These are phyloP conservation scores for Fraxinus floribunda DNA, from an alignment of 305 asterid species.

Conservation along the genomic window DNA sequence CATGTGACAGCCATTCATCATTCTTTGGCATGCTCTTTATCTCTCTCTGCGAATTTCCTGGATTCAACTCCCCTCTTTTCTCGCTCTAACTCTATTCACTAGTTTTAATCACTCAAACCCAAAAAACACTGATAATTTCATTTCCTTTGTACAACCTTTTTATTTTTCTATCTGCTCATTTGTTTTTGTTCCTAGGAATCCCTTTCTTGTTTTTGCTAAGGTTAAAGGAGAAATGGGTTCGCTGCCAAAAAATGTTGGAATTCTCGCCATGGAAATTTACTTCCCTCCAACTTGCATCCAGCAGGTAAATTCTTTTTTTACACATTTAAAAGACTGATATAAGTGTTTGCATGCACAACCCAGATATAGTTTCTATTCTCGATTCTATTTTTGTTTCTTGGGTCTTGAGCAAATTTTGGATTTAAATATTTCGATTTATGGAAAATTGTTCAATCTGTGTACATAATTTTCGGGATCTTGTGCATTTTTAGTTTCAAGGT, in stretches of 20 bases:
- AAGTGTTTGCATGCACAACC: neutral
- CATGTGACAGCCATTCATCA: neutral
- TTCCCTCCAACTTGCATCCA: conserved; percentile 94
- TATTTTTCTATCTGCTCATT: neutral
- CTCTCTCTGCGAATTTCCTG: neutral
- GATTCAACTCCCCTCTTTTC: neutral
- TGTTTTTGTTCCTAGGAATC: neutral
- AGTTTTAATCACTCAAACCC: neutral
- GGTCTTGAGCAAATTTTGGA: neutral
- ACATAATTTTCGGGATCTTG: conserved; percentile 13
- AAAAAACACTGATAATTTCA: neutral
- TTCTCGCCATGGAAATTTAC: conserved; percentile 92
- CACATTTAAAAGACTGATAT: neutral
- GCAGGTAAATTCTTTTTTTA: conserved; percentile 50
- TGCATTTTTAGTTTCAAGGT: neutral
- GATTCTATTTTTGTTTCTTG: neutral
- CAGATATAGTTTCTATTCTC: neutral
- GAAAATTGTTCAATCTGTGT: neutral
- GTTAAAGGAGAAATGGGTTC: conserved; percentile 50
- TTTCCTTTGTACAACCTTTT: neutral
- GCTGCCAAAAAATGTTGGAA: conserved; percentile 72
- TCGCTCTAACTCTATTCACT: neutral
- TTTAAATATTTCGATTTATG: neutral
- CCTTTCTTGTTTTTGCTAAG: conserved; percentile 13
- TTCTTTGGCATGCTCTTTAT: neutral